Evolutionary conservation across 2,329 filamentous ascomycete genomes (phyloP).

Genomic region (Dothidotthia symphoricarpi): DNA sequence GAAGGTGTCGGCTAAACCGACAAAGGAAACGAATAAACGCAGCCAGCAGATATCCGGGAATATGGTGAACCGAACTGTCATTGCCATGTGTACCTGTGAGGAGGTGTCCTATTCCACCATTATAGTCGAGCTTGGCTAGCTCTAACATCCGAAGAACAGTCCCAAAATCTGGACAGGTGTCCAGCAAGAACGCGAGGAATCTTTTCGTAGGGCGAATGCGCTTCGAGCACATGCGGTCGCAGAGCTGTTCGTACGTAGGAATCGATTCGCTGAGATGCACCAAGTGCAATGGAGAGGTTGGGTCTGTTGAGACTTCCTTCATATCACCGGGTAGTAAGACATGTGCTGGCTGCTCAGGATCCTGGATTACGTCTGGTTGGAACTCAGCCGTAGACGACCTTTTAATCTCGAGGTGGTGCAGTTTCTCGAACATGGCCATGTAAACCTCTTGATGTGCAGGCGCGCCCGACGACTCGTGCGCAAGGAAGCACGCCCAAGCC

Average conservation of each 20-base stretch:
- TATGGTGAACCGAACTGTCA: conserved; percentile 2
- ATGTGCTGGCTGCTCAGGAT: conserved; percentile 3
- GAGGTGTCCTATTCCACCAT: conserved; percentile 23
- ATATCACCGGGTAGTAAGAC: conserved; percentile 59
- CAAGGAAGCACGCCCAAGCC: conserved; percentile 64
- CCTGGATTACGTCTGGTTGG: conserved; percentile 4
- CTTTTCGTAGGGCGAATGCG: conserved; percentile 51
- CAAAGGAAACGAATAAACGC: conserved; percentile 36
- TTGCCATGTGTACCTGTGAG: conserved; percentile 18
- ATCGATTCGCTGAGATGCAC: conserved; percentile 63
- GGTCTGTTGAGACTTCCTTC: conserved; percentile 54
- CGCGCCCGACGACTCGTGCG: conserved; percentile 50
- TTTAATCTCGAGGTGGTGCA: conserved; percentile 42
- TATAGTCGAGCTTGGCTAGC: conserved; percentile 13
- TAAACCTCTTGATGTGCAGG: conserved; percentile 48
- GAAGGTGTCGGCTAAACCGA: conserved; percentile 26
- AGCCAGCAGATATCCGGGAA: conserved; percentile 28
- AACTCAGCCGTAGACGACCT: conserved; percentile 4
- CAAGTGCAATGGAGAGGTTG: conserved; percentile 62
- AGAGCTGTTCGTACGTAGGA: conserved; percentile 60
- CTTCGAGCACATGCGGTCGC: conserved; percentile 55
- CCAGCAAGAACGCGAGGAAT: conserved; percentile 58
- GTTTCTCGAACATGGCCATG: conserved; percentile 57
- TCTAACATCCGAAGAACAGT: conserved; percentile 21
- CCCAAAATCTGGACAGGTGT: conserved; percentile 30